phyloP scores from a whole-genome alignment of 345 rosid species.

The Reutealis trisperma region DNA sequence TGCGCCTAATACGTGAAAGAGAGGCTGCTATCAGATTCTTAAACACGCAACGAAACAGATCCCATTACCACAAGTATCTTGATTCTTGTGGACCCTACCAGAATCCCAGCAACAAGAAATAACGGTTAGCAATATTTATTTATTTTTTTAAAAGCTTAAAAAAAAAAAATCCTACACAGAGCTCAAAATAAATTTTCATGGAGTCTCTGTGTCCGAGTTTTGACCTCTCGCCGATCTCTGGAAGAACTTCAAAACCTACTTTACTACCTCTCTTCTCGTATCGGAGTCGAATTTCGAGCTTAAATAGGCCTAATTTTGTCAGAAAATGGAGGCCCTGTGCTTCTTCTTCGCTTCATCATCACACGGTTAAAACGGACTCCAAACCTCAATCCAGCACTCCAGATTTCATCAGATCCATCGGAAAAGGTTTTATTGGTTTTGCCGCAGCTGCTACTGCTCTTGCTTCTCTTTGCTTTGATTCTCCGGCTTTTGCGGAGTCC shows the following conservation, averaged over 20 bases:
- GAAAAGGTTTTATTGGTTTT: slow-evolving; percentile 50
- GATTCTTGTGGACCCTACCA: slow-evolving; percentile 49
- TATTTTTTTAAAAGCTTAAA: too few species aligned
- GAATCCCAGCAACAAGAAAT: slow-evolving; percentile 30
- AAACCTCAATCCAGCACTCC: slow-evolving; percentile 10
- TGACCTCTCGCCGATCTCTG: slow-evolving; percentile 24
- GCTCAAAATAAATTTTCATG: slow-evolving; percentile 24
- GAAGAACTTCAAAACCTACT: slow-evolving; percentile 34
- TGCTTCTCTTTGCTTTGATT: slow-evolving; percentile 44
- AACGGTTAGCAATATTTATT: slow-evolving; percentile 24
- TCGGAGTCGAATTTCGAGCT: slow-evolving; percentile 22
- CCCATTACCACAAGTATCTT: slow-evolving; percentile 42
- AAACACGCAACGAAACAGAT: slow-evolving; percentile 42
- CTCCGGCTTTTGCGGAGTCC: slow-evolving; percentile 77
- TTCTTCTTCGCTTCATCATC: slow-evolving; percentile 2
- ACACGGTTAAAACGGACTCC: slow-evolving; percentile 18
- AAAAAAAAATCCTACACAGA: too few species aligned
- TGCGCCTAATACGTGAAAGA: too few species aligned
- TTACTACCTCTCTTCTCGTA: slow-evolving; percentile 25
- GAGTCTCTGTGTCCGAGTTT: slow-evolving; percentile 37
- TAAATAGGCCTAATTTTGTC: slow-evolving; percentile 5
- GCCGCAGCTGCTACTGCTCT: slow-evolving; percentile 60
- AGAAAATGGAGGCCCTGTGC: slow-evolving; percentile 34
- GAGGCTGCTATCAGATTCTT: too few species aligned
- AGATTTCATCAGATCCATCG: slow-evolving; percentile 32